These are phyloP conservation scores for Citrus australasica DNA, from an alignment of 345 rosid species.

Conservation along the genomic window DNA sequence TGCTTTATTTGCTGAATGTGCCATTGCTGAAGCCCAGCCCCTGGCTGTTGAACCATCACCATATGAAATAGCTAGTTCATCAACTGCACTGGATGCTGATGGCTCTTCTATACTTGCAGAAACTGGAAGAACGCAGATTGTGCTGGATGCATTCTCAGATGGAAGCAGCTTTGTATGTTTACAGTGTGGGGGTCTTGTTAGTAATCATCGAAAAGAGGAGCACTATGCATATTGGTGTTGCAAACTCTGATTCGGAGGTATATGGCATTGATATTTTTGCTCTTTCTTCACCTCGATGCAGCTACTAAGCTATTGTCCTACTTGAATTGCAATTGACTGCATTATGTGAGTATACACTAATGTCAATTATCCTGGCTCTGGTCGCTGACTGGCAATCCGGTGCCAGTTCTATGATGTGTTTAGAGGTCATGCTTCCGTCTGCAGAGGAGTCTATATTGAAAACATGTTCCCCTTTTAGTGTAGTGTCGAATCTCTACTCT, in stretches of 20 bases:
- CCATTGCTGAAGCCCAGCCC: constrained; percentile 78
- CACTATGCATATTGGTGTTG: constrained; percentile 88
- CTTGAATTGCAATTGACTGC: constrained; percentile 8
- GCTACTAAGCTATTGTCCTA: not conserved
- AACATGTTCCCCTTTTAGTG: not conserved
- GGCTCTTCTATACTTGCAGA: constrained; percentile 76
- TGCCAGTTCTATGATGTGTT: not conserved
- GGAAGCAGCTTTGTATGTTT: constrained; percentile 95
- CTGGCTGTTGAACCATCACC: constrained; percentile 26
- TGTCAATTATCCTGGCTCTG: not conserved
- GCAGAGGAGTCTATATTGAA: not conserved
- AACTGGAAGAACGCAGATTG: constrained; percentile 72
- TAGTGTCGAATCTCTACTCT: not conserved
- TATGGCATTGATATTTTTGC: not conserved
- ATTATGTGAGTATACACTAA: not conserved
- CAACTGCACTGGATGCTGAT: constrained; percentile 31
- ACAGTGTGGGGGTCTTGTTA: constrained; percentile 92
- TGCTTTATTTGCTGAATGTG: constrained; percentile 88
- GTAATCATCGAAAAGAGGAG: constrained; percentile 80
- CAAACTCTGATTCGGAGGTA: constrained; percentile 31
- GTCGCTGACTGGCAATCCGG: not conserved
- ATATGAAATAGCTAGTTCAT: constrained; percentile 11
- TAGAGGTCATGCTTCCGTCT: not conserved
- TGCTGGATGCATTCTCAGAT: constrained; percentile 83
- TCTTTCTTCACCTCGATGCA: not conserved